phyloP scores from a whole-genome alignment of 2,329 filamentous ascomycete genomes.

The Ophiostoma himal-ulmi region DNA sequence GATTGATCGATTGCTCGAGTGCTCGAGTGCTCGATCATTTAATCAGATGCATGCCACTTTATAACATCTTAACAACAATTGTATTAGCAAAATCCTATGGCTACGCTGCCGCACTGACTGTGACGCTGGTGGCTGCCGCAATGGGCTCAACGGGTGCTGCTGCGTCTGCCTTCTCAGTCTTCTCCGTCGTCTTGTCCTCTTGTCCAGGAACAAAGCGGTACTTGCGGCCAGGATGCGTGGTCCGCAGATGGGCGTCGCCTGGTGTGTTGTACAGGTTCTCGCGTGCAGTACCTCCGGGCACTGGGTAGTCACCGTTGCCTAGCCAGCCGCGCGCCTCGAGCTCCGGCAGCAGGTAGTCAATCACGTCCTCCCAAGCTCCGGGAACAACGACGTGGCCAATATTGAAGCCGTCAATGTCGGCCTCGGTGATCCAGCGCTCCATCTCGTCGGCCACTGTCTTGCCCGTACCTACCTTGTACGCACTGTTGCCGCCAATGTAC shows the following conservation, averaged over 20 bases:
- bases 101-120: background rate
- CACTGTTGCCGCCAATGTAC: constrained; percentile 21
- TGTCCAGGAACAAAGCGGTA: constrained; percentile 1
- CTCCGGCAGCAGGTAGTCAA: constrained; percentile 43
- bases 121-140: background rate
- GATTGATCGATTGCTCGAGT: too few species aligned
- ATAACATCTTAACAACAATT: too few species aligned
- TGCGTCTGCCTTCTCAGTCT: background rate
- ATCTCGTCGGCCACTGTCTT: constrained; percentile 62
- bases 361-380: constrained; percentile 59
- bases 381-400: constrained; percentile 45
- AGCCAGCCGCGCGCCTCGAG: constrained; percentile 26
- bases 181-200: background rate
- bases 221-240: constrained; percentile 15
- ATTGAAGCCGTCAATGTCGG: constrained; percentile 70
- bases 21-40: background rate
- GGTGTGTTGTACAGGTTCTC: constrained; percentile 24
- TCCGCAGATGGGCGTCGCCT: constrained; percentile 15
- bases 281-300: constrained; percentile 25
- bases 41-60: too few species aligned
- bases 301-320: constrained; percentile 25
- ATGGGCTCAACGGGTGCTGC: background rate
- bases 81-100: background rate
- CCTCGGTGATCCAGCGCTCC: constrained; percentile 61
- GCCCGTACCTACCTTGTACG: constrained; percentile 53